Evolutionary conservation across 208 protist species (phyloP).

Genomic region (Acanthamoeba sp.): DNA sequence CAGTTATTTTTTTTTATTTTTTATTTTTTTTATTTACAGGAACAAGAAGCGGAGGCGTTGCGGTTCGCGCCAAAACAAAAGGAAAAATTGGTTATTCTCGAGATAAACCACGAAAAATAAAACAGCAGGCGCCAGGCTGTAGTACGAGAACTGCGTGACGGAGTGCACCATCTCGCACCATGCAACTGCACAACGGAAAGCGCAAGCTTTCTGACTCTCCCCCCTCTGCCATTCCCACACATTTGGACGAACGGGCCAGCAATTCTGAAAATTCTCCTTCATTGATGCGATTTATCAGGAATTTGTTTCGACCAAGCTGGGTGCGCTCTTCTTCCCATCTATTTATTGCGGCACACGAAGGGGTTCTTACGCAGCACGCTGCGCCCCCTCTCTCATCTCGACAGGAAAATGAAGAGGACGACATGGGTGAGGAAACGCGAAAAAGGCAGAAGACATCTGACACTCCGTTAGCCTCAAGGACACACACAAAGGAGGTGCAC

Average conservation of each 20-base stretch:
- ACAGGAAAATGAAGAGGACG: not conserved
- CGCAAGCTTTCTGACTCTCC: not conserved
- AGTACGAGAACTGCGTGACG: too few relatives aligned
- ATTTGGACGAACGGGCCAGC: not conserved
- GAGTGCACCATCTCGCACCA: not conserved
- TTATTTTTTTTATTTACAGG: too few relatives aligned
- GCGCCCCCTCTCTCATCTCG: too few relatives aligned
- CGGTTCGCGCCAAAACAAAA: not conserved
- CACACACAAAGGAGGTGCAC: conserved; percentile 22
- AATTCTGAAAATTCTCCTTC: conserved; percentile 36
- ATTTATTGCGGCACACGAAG: not conserved
- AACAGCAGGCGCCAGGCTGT: too few relatives aligned
- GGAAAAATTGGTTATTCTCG: too few relatives aligned
- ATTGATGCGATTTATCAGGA: conserved; percentile 18
- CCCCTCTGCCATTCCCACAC: not conserved
- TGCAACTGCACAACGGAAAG: not conserved
- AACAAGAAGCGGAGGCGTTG: not conserved
- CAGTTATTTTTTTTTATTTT: too few relatives aligned
- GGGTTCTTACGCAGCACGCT: too few relatives aligned
- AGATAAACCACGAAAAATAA: not conserved
- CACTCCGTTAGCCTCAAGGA: not conserved
- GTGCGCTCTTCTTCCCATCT: not conserved
- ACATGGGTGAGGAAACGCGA: not conserved
- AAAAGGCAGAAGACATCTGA: not conserved
- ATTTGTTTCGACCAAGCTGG: conserved; percentile 12